Evolutionary conservation across 805 yeast genomes (phyloP), one percentile per base, ranked within the genome.

Genomic region (Lachancea sp.): DNA sequence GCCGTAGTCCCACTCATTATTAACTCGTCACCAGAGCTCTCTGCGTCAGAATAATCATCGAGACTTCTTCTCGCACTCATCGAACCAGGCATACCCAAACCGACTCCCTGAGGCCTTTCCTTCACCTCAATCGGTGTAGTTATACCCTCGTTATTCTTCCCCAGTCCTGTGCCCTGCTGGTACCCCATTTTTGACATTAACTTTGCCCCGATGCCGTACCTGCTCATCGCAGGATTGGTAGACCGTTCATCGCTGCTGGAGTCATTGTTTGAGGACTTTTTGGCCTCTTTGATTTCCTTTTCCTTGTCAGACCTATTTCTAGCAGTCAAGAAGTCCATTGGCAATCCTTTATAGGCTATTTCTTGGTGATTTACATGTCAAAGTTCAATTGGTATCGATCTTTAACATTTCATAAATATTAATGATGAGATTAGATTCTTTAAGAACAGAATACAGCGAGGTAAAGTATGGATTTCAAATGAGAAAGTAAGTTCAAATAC

Each of bases 141-240:
- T 1, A 88, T 87, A 36, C 99, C 99, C 41, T 74, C 74, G 1
- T 80, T 78, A 19, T 71, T 61, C 4, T 68, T 68, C 2, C 99
- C 99, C n/a, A 91, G 72, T 0, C 97, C 98, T 55, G 75, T 70
- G 0, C 99, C 98, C 34, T 75, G 76, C 7, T 74, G 73, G 63
- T 86, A 90, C 0, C 99, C 99, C 98, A 91, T 90, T 50, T 79
- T 75, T 49, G 78, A 71, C 67, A 91, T 62, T 41, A 91, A 66
- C 41, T 73, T 65, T 2, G 95, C 95, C 31, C 98, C 98, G 32
- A 88, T 78, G 6, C 98, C 98, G 58, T 90, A 89, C 40, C 56
- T 62, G 61, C 38, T 57, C 7, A 47, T 47, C 38, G 55, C 35
- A 12, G 41, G 45, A n/a, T n/a, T n/a, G 10, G 29, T 30, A 5